Evolutionary conservation across 1,284 basidiomycete species (phyloP).

Genomic region (Ceratobasidium sp.): DNA sequence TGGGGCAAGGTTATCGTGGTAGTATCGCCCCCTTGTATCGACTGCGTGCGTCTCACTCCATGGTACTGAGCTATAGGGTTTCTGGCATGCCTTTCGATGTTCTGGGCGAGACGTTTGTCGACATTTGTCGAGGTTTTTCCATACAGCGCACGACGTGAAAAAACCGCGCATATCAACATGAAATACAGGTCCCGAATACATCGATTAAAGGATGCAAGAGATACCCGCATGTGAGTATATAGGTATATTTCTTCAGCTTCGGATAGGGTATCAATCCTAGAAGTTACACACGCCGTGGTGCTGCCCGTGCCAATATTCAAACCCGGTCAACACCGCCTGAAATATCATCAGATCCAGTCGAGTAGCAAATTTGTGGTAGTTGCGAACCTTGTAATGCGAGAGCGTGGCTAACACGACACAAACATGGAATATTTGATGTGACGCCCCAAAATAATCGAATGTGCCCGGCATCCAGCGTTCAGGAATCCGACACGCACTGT

Average conservation of each 20-base stretch:
- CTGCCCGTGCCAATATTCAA: constrained; percentile 44
- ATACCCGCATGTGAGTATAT: constrained; percentile 1
- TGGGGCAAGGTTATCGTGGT: too few relatives aligned
- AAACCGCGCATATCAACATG: neutral
- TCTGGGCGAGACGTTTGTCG: too few relatives aligned
- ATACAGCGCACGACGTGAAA: too few relatives aligned
- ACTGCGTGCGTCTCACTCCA: too few relatives aligned
- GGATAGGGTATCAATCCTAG: constrained; percentile 6
- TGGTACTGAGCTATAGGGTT: too few relatives aligned
- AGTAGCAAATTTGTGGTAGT: neutral
- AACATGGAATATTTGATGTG: constrained; percentile 89
- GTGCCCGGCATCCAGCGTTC: constrained; percentile 80
- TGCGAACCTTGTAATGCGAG: constrained; percentile 67
- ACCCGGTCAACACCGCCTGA: constrained; percentile 29
- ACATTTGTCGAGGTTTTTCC: too few relatives aligned
- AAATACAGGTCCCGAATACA: neutral
- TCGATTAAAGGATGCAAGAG: neutral
- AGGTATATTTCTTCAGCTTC: constrained; percentile 6
- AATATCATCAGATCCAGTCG: constrained; percentile 4
- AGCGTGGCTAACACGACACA: constrained; percentile 83
- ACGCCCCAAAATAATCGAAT: constrained; percentile 83
- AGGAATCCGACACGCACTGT: constrained; percentile 83
- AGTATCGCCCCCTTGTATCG: too few relatives aligned
- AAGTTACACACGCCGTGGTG: constrained; percentile 28
- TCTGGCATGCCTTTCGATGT: too few relatives aligned